Percentiles rank a stretch among this genome's conserved stretches.
These are phyloP conservation scores for Penicillium griseofulvum DNA, from an alignment of 2,329 filamentous ascomycete genomes.

Conservation along the genomic window DNA sequence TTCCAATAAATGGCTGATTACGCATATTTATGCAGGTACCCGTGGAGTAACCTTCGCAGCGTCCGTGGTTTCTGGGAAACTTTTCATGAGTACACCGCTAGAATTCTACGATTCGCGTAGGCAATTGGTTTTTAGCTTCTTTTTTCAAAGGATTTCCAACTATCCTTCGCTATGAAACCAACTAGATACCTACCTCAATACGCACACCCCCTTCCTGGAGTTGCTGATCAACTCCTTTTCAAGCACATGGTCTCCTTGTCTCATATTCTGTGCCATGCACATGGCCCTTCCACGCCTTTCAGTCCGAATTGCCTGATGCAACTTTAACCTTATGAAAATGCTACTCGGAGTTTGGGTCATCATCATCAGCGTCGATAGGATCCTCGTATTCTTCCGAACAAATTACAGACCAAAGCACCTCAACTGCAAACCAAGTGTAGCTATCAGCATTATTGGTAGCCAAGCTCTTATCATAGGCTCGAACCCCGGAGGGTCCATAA, in stretches of 20 bases:
- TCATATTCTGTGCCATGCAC: not conserved
- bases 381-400: not conserved
- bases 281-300: not conserved
- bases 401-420: not conserved
- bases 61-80: no score
- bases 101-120: no score
- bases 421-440: not conserved
- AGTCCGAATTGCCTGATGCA: not conserved
- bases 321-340: not conserved
- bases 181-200: not conserved
- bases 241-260: not conserved
- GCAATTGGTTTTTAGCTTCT: no score
- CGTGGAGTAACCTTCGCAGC: no score
- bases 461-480: not conserved
- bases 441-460: not conserved
- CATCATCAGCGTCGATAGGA: not conserved
- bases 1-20: no score
- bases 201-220: not conserved
- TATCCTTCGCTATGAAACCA: no score
- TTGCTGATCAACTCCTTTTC: not conserved
- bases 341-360: not conserved
- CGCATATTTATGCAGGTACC: no score
- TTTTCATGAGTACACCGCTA: no score
- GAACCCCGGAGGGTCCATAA: not conserved
- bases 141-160: no score